Conservation (phyloP, 208 protist species). For the Acanthamoeba pearcei region DNA sequence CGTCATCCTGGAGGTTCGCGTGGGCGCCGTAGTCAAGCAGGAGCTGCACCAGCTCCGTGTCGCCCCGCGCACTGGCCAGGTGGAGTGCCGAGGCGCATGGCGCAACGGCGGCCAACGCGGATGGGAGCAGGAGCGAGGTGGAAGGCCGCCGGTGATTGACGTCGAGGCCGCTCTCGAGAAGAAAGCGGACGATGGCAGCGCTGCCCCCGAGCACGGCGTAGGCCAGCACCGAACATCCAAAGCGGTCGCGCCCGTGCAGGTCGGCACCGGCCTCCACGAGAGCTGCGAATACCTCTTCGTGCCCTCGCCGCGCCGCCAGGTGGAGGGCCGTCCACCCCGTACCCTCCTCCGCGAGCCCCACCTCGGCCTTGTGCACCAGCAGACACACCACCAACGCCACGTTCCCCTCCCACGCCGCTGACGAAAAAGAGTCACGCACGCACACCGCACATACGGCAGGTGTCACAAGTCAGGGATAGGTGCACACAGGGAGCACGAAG, state of each 20-base stretch:
- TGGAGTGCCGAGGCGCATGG: background rate
- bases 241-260: background rate
- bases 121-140: background rate
- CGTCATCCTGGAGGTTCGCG: background rate
- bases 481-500: background rate
- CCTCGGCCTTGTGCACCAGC: background rate
- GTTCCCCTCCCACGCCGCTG: conserved; percentile 34
- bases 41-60: background rate
- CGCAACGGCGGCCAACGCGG: background rate
- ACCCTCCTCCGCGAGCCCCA: background rate
- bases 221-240: background rate
- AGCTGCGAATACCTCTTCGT: conserved; percentile 8
- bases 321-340: conserved; percentile 11
- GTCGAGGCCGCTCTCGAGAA: background rate
- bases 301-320: background rate
- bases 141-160: background rate
- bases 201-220: conserved; percentile 1
- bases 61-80: background rate
- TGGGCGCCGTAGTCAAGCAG: background rate
- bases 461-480: too few species aligned
- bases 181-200: background rate
- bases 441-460: too few species aligned
- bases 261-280: background rate
- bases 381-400: conserved; percentile 11
- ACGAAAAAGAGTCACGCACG: background rate